Conservation (phyloP, 805 yeast genomes). For the Kodamaea leandrae region DNA sequence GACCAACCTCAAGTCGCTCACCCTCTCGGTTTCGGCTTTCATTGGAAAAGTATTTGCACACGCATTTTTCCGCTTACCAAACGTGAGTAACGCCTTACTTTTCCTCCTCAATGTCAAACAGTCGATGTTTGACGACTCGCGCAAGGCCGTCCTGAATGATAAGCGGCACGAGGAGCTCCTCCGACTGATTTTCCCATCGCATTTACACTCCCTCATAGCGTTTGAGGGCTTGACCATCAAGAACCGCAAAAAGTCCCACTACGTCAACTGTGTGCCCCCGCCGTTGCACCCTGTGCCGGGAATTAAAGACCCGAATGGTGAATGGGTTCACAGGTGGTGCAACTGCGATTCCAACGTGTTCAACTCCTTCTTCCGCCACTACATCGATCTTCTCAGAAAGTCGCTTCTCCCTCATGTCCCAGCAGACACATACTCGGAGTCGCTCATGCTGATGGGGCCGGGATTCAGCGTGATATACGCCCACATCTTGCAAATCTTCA, state of each 20-base stretch:
- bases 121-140: conserved; percentile 30
- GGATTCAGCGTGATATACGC: conserved; percentile 46
- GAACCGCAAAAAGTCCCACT: conserved; percentile 22
- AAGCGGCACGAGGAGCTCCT: conserved; percentile 3
- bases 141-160: neutral
- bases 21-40: conserved; percentile 61
- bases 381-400: conserved; percentile 27
- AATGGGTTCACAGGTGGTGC: conserved; percentile 64
- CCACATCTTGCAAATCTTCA: conserved; percentile 45
- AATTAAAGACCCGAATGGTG: conserved; percentile 55
- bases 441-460: conserved; percentile 31
- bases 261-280: conserved; percentile 36
- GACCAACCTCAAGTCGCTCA: conserved; percentile 45
- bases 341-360: conserved; percentile 56
- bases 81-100: conserved; percentile 54
- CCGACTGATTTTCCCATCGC: conserved; percentile 24
- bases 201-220: conserved; percentile 29
- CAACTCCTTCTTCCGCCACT: conserved; percentile 61
- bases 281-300: conserved; percentile 46
- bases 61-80: conserved; percentile 52
- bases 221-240: conserved; percentile 30
- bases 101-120: conserved; percentile 58
- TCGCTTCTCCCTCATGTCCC: conserved; percentile 6
- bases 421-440: conserved; percentile 1
- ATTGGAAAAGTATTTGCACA: conserved; percentile 71